Percentiles rank a stretch among this genome's conserved stretches.
Conservation (phyloP, 805 yeast genomes). For the Kluyveromyces dobzhanskii region DNA sequence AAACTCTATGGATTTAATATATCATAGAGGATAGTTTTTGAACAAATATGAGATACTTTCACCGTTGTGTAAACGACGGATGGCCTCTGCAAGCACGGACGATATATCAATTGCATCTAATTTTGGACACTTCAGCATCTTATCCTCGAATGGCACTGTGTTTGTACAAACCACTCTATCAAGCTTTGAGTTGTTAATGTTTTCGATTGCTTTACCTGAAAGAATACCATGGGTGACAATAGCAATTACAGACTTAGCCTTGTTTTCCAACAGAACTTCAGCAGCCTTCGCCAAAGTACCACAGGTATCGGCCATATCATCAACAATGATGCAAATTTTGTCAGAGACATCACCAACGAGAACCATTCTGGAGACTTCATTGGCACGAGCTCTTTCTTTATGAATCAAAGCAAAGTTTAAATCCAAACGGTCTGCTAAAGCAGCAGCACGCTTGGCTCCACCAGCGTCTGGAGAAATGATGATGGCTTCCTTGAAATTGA, state of each 20-base stretch:
- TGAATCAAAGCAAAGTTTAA: constrained; percentile 77
- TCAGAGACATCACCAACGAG: constrained; percentile 76
- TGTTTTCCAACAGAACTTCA: constrained; percentile 58
- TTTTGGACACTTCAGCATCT: constrained; percentile 44
- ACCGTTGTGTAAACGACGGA: constrained; percentile 80
- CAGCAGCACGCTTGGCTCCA: constrained; percentile 86
- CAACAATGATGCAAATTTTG: constrained; percentile 69
- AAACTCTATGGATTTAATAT: too few relatives aligned
- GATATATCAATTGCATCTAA: constrained; percentile 64
- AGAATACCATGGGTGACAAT: constrained; percentile 78
- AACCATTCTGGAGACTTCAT: constrained; percentile 78
- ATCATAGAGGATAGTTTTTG: constrained; percentile 33
- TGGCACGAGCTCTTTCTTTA: constrained; percentile 76
- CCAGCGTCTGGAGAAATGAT: constrained; percentile 86
- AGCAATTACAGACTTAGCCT: constrained; percentile 67
- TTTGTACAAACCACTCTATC: constrained; percentile 71
- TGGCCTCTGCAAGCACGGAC: constrained; percentile 70
- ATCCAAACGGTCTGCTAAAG: constrained; percentile 70
- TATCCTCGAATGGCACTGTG: constrained; percentile 69
- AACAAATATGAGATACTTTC: constrained; percentile 77
- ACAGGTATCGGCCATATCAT: constrained; percentile 88
- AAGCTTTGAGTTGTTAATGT: constrained; percentile 59
- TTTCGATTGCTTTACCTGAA: constrained; percentile 65
- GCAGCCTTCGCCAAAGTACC: constrained; percentile 82
- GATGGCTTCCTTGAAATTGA: constrained; percentile 53